These are phyloP conservation scores for Parathielavia appendiculata DNA, from an alignment of 495 filamentous ascomycete genomes.

Conservation along the genomic window DNA sequence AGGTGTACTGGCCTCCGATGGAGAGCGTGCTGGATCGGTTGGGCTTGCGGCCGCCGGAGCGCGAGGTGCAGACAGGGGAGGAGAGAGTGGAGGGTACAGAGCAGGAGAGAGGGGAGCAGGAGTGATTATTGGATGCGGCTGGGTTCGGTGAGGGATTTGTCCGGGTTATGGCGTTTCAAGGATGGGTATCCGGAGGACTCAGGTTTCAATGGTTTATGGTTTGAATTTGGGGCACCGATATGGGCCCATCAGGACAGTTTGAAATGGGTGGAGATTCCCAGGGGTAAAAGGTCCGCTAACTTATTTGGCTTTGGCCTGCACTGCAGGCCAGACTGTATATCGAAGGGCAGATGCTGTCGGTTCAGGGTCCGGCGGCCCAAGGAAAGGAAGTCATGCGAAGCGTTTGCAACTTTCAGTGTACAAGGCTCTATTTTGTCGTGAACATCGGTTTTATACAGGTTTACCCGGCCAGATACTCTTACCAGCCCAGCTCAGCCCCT, in stretches of 20 bases:
- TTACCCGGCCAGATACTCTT: neutral
- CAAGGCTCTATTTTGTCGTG: constrained; percentile 10
- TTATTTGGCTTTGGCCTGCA: neutral
- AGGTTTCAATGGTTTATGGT: neutral
- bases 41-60: neutral
- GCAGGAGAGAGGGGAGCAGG: neutral
- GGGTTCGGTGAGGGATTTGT: neutral
- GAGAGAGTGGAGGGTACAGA: neutral
- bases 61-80: neutral
- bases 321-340: neutral
- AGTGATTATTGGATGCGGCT: neutral
- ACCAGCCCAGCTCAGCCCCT: neutral
- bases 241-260: neutral
- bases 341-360: neutral
- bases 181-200: neutral
- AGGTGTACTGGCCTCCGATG: neutral
- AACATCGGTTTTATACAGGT: constrained; percentile 8
- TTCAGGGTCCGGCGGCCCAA: neutral
- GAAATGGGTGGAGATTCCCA: neutral
- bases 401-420: neutral
- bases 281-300: neutral
- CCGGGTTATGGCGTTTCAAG: neutral
- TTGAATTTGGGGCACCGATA: neutral
- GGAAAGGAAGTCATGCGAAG: neutral
- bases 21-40: neutral